phyloP scores from a whole-genome alignment of 176 grass and related monocot species.

The Oryza glumipatula region DNA sequence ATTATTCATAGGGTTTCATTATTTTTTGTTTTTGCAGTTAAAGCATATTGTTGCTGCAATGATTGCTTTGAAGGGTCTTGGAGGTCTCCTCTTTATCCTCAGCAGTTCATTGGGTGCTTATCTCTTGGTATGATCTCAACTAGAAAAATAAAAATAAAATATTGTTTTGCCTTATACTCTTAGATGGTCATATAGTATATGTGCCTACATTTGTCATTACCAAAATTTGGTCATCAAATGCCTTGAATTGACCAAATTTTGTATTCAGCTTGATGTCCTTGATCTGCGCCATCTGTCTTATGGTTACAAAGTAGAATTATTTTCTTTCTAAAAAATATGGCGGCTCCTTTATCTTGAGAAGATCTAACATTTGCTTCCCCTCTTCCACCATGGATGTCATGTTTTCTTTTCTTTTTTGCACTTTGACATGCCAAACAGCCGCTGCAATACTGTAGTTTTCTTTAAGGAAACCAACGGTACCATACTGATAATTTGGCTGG shows the following conservation, averaged over 20 bases:
- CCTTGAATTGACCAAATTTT: neutral
- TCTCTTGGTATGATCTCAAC: constrained; percentile 57
- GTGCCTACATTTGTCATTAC: neutral
- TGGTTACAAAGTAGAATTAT: neutral
- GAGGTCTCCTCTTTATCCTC: constrained; percentile 80
- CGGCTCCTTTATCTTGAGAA: too few relatives aligned
- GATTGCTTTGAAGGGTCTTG: constrained; percentile 73
- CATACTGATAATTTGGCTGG: neutral
- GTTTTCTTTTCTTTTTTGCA: neutral
- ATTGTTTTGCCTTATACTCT: neutral
- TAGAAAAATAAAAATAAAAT: neutral
- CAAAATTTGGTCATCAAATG: neutral
- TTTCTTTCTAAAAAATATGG: neutral
- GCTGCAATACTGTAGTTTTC: too few relatives aligned
- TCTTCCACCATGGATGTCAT: too few relatives aligned
- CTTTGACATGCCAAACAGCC: neutral
- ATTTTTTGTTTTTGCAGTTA: constrained; percentile 52
- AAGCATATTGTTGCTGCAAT: constrained; percentile 66
- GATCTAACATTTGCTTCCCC: too few relatives aligned
- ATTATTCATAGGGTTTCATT: constrained; percentile 6
- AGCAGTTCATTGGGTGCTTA: constrained; percentile 71
- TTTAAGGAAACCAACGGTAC: neutral
- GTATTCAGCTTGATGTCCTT: neutral
- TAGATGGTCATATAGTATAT: neutral
- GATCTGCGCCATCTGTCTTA: neutral